Conservation (phyloP, 768 basidiomycete species). For the Chlorophyllum brunneum region DNA sequence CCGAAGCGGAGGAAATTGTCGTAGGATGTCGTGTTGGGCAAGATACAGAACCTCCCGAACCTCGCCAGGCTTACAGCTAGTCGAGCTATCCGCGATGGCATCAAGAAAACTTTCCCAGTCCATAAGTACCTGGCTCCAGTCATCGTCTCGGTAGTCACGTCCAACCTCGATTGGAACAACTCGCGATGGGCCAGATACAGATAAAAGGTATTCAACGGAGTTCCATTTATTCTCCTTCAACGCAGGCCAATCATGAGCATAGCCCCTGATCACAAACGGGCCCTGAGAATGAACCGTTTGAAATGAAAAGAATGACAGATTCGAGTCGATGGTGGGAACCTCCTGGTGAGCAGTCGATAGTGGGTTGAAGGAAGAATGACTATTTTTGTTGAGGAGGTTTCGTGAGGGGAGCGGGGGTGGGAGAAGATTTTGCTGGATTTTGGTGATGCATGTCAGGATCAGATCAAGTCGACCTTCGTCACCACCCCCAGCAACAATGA, state of each 20-base stretch:
- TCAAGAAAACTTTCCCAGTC: constrained; percentile 66
- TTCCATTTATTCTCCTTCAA: constrained; percentile 66
- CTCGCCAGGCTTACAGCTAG: constrained; percentile 6
- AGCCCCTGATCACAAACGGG: constrained; percentile 76
- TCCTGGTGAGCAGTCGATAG: constrained; percentile 21
- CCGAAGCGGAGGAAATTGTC: constrained; percentile 77
- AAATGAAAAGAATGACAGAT: constrained; percentile 61
- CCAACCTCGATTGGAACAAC: constrained; percentile 92
- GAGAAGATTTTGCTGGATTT: constrained; percentile 43
- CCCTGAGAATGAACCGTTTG: constrained; percentile 32
- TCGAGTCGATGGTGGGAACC: constrained; percentile 37
- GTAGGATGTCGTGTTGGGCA: constrained; percentile 85
- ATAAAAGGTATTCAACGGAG: constrained; percentile 63
- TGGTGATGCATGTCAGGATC: constrained; percentile 57
- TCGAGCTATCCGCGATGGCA: constrained; percentile 29
- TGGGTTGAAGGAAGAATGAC: not conserved
- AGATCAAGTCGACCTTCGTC: constrained; percentile 57
- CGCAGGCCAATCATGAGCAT: constrained; percentile 76
- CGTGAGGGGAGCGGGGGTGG: constrained; percentile 8
- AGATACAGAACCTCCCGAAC: constrained; percentile 58
- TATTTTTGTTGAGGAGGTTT: not conserved
- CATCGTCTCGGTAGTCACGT: constrained; percentile 69
- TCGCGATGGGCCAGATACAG: constrained; percentile 73
- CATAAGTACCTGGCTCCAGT: constrained; percentile 83
- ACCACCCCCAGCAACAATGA: constrained; percentile 80